Evolutionary conservation across 2,329 filamentous ascomycete genomes (phyloP), one percentile per base, ranked within the genome.

Genomic region (Xylariaceae sp.): DNA sequence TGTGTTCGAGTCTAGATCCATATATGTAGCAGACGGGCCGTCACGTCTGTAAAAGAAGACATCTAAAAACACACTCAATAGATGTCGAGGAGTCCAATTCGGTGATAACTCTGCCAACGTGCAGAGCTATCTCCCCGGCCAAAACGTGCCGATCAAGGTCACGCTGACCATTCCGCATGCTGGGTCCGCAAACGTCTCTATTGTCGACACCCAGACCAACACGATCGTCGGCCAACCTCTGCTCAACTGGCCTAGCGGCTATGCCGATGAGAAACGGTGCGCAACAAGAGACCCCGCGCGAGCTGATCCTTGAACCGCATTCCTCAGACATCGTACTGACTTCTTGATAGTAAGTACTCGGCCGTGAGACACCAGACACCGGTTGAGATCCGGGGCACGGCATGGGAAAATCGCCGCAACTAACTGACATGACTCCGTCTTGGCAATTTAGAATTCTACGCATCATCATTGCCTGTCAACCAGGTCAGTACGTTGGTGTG

Each of bases 181-280:
- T 44, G 75, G 75, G 52, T 63, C 67, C 45, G 73, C 74, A 56
- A 77, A 78, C 54, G 74, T 77, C 47, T 73, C 69, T 39, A 65
- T 77, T 45, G 73, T 77, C 51, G 72, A 76, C 49, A 74, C 72
- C 14, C 60, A 66, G 41, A 67, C 63, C 52, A 73, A 73, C 58
- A 50, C 61, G n/a, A 61, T 72, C 54, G 58, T 73, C 42, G 66
- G 69, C 17, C 32, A 49, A 3, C 65, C 67, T 4, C 58, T 72
- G 39, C 48, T 63, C 22, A 39, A 1, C 48, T 64, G 62, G 61
- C 56, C 56, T 14, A 46, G 52, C 11, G 62, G 63, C 5, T 65
- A 66, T 39, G 63, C 63, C 33, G 62, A 62, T 36, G 62, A 63
- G 59, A 47, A 46, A 48, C 51, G 22, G 22, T 27, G 22, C 22